Evolutionary conservation across 345 rosid genomes (phyloP), one percentile per base, ranked within the genome.

Genomic region (Brassica carinata): DNA sequence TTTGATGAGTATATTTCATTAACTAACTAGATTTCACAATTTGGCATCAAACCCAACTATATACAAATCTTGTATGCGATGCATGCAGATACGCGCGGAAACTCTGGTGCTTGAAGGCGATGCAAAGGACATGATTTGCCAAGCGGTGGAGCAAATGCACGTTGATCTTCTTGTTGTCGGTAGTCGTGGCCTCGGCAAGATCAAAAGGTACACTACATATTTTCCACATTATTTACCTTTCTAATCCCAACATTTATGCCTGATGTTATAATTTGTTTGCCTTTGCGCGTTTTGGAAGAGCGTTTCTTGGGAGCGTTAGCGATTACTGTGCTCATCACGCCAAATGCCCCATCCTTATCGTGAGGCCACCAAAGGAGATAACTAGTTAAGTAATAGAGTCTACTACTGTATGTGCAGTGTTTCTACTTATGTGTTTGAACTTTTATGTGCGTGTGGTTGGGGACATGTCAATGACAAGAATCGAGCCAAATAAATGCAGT

Each of bases 281-380:
- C 63, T 38, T 70, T 65, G 30, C 66, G 65, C 55, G 40, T 58
- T 71, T 59, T 0, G 62, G 74, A 87, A 89, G 95, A 83, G 94
- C 98, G 18, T 84, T 95, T 63, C 19, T 90, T 64, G 97, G 98
- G 34, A 92, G 97, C 61, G 92, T 89, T 38, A 94, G 95, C 80
- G 96, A 94, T 72, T 88, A 87, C 77, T 87, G 94, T 71, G 88
- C 98, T 1, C 98, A 89, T 67, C 89, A 90, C 62, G 91, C 90
- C 8, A 79, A 82, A n/a, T 92, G 98, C 19, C 93, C 97, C 14
- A 76, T 86, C 71, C 90, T 88, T 9, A 88, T 94, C 15, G 95
- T 91, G 58, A 94, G 85, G 88, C 98, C 97, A 34, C 90, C 90
- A 0, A 87, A 84, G 79, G 84, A 67, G 59, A 29, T 70, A 18